Conservation (phyloP, 768 basidiomycete species). For the Termitomyces sp. region DNA sequence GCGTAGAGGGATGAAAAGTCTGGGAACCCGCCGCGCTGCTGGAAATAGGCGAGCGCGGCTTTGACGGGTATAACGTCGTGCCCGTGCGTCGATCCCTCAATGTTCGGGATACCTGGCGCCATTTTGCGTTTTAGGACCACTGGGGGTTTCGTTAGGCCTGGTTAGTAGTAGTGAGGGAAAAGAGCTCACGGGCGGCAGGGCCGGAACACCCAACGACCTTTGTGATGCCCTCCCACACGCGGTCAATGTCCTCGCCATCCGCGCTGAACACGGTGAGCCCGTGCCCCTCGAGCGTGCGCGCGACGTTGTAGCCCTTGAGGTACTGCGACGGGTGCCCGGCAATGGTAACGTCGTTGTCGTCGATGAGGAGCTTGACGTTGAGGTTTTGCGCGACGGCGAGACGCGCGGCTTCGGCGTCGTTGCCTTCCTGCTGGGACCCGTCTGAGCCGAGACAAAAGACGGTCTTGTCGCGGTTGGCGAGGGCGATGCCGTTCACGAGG, state of each 20-base stretch:
- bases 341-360: constrained; percentile 91
- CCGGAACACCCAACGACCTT: constrained; percentile 58
- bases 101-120: constrained; percentile 68
- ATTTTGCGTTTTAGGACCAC: constrained; percentile 69
- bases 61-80: constrained; percentile 88
- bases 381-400: constrained; percentile 80
- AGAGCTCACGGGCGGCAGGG: constrained; percentile 65
- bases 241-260: constrained; percentile 77
- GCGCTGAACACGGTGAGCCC: constrained; percentile 74
- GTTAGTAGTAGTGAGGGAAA: background rate
- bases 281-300: constrained; percentile 74
- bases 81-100: constrained; percentile 76
- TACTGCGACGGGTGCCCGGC: constrained; percentile 89
- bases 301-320: constrained; percentile 71
- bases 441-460: constrained; percentile 86
- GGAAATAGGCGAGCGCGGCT: constrained; percentile 72
- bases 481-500: constrained; percentile 77
- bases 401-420: constrained; percentile 87
- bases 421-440: constrained; percentile 89
- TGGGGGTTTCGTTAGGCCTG: constrained; percentile 16
- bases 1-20: constrained; percentile 47
- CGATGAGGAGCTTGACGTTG: constrained; percentile 84
- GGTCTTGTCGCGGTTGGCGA: constrained; percentile 71
- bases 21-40: constrained; percentile 51
- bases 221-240: constrained; percentile 66